Conservation (phyloP, 495 filamentous ascomycete species). For the Haplographium delicatum region DNA sequence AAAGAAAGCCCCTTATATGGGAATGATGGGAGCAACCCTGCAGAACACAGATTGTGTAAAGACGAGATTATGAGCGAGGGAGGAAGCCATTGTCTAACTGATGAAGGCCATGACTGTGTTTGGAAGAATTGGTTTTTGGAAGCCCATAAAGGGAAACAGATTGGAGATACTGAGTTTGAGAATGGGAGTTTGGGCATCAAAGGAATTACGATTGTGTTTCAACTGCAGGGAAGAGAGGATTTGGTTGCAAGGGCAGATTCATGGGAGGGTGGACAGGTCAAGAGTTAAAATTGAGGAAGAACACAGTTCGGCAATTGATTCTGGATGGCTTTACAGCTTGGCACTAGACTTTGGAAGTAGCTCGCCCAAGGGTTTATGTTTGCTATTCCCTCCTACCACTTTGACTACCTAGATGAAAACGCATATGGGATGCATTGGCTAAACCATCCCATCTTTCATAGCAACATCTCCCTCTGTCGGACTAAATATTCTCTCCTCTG, state of each 20-base stretch:
- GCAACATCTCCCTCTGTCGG: no score
- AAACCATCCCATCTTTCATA: no score
- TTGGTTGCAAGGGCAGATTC: constrained; percentile 32
- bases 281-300: neutral
- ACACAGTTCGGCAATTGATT: no score
- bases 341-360: neutral
- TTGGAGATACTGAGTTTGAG: neutral
- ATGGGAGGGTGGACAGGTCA: constrained; percentile 1
- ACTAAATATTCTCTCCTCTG: no score
- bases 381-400: no score
- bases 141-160: constrained; percentile 20
- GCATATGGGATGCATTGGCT: no score
- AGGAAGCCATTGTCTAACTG: constrained; percentile 13
- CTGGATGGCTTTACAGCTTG: neutral
- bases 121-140: constrained; percentile 31
- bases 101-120: constrained; percentile 27
- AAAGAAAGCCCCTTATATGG: neutral
- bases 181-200: constrained; percentile 33
- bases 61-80: neutral
- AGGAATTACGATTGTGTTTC: constrained; percentile 41
- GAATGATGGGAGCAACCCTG: neutral
- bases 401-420: no score
- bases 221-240: constrained; percentile 39
- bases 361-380: neutral
- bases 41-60: neutral